Percentiles rank a stretch among this genome's conserved stretches.
Evolutionary conservation across 768 basidiomycete species (phyloP).

Genomic region (Macrocybe gigantea): DNA sequence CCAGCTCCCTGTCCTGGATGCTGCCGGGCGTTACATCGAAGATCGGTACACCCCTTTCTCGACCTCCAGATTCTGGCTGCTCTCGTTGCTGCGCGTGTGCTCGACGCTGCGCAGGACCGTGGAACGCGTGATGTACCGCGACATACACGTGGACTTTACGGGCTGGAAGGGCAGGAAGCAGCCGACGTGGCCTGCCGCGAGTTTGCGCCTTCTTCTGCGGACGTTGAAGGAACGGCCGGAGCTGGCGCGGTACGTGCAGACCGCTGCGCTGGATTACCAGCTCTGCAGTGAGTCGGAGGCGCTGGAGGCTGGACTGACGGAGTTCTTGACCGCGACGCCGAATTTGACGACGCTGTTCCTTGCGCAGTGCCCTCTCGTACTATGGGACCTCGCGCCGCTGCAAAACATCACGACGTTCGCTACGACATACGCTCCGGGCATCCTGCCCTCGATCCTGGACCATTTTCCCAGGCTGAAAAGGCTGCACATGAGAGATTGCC

Average conservation of each 20-base stretch:
- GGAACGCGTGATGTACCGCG: constrained; percentile 21
- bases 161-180: constrained; percentile 26
- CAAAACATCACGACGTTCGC: constrained; percentile 17
- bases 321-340: constrained; percentile 16
- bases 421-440: constrained; percentile 20
- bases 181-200: constrained; percentile 19
- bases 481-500: constrained; percentile 21
- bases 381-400: constrained; percentile 17
- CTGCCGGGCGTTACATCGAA: constrained; percentile 19
- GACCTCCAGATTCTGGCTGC: constrained; percentile 16
- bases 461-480: constrained; percentile 16
- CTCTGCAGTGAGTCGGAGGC: constrained; percentile 13
- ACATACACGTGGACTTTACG: constrained; percentile 22
- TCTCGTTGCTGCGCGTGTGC: constrained; percentile 17
- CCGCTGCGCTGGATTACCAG: constrained; percentile 21
- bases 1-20: constrained; percentile 11
- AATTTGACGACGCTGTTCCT: constrained; percentile 19
- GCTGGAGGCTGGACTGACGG: constrained; percentile 16
- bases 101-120: constrained; percentile 13
- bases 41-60: constrained; percentile 22
- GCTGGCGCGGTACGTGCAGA: constrained; percentile 14
- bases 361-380: constrained; percentile 19
- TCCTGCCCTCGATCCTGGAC: constrained; percentile 18
- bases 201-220: constrained; percentile 18
- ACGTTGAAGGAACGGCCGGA: constrained; percentile 19